phyloP scores from a whole-genome alignment of 1,139 yeast species.

The Taphrina communis region DNA sequence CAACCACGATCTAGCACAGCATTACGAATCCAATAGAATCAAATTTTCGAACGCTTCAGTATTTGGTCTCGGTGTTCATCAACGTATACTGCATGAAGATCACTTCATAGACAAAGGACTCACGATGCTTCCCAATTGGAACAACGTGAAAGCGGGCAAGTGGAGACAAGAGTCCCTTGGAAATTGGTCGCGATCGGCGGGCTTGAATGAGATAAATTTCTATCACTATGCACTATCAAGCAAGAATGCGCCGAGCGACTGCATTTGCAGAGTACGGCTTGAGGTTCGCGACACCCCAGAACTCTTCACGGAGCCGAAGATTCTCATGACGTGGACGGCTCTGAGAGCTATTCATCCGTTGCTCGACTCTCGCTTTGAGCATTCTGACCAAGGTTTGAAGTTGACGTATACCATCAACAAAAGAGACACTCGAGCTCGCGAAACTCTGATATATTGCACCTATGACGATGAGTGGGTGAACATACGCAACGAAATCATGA shows the following conservation, averaged over 20 bases:
- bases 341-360: constrained; percentile 19
- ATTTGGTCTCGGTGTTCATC: too few relatives aligned
- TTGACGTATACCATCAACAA: background rate
- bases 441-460: background rate
- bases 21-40: too few relatives aligned
- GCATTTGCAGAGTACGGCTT: constrained; percentile 6
- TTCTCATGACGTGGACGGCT: constrained; percentile 7
- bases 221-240: constrained; percentile 25
- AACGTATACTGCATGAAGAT: background rate
- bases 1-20: too few relatives aligned
- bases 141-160: background rate
- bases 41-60: too few relatives aligned
- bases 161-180: constrained; percentile 13
- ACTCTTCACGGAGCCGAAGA: background rate
- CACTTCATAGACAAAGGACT: background rate
- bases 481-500: constrained; percentile 24
- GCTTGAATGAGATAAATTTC: constrained; percentile 32
- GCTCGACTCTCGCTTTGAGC: constrained; percentile 11
- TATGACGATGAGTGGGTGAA: constrained; percentile 10
- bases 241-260: constrained; percentile 31
- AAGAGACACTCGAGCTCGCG: constrained; percentile 5
- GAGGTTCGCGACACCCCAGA: background rate
- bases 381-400: background rate
- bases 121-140: constrained; percentile 30
- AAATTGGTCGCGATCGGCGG: constrained; percentile 21